A percentile compares a stretch with the other conserved stretches of the same genome.
Conservation (phyloP, 202 grass and related monocot genomes). For the Setaria italica region DNA sequence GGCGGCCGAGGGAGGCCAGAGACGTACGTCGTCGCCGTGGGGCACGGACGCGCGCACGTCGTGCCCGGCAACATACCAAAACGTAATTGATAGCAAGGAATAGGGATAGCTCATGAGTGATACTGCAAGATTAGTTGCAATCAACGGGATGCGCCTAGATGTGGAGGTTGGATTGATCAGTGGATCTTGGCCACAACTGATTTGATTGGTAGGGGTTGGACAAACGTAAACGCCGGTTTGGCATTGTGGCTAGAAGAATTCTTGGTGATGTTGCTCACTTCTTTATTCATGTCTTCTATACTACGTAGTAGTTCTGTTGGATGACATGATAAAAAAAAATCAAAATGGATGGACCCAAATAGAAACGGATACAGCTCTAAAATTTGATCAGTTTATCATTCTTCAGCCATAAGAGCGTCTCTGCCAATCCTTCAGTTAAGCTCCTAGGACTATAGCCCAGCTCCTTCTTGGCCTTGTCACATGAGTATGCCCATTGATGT, state of each 20-base stretch:
- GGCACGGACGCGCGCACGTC: conserved; percentile 68
- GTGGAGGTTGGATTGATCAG: too few species aligned
- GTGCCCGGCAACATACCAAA: conserved; percentile 35
- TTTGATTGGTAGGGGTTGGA: too few species aligned
- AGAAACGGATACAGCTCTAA: conserved; percentile 28
- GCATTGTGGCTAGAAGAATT: too few species aligned
- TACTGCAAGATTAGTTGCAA: too few species aligned
- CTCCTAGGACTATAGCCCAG: conserved; percentile 73
- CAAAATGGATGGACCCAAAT: neutral
- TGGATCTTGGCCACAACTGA: too few species aligned
- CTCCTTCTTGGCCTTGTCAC: conserved; percentile 74
- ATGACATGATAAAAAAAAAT: neutral
- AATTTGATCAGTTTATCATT: conserved; percentile 65
- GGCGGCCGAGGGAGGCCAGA: too few species aligned
- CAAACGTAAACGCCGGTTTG: too few species aligned
- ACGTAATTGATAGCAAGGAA: too few species aligned
- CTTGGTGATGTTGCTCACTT: neutral
- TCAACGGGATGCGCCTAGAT: too few species aligned
- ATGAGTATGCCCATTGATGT: conserved; percentile 93
- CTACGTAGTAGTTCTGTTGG: neutral
- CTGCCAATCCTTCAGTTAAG: conserved; percentile 69
- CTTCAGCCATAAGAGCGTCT: conserved; percentile 87
- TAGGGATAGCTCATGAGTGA: too few species aligned
- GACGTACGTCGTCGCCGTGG: conserved; percentile 30
- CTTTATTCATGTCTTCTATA: neutral